Conservation (phyloP, 2,329 filamentous ascomycete species). For the Fusarium compactum region DNA sequence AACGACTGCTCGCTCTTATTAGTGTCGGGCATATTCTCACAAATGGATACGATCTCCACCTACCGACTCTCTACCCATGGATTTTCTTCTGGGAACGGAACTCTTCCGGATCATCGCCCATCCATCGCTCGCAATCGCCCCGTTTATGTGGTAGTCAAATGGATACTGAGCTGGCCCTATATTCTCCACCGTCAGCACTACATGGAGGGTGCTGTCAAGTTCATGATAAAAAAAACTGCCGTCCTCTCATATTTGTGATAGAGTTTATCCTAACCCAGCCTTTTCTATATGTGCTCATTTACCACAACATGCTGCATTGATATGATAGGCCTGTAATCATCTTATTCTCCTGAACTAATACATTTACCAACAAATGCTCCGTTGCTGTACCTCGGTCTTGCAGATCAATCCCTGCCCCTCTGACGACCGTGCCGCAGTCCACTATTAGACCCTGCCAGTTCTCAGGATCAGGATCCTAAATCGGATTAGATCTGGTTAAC, state of each 20-base stretch:
- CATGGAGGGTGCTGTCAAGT: background rate
- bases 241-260: background rate
- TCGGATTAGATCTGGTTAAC: slow-evolving; percentile 32
- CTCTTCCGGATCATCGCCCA: slow-evolving; percentile 7
- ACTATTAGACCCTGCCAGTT: background rate
- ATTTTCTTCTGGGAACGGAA: background rate
- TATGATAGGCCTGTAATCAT: background rate
- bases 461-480: slow-evolving; percentile 8
- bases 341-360: background rate
- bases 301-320: background rate
- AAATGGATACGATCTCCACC: slow-evolving; percentile 1
- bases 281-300: background rate
- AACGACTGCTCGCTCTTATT: background rate
- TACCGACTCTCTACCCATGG: too few relatives aligned
- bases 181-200: background rate
- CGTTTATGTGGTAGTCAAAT: background rate
- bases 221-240: background rate
- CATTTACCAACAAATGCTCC: background rate
- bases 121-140: background rate
- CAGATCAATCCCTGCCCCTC: background rate
- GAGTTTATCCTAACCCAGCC: background rate
- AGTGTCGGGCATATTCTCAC: background rate
- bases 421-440: slow-evolving; percentile 10
- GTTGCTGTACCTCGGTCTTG: background rate
- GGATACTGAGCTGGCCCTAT: background rate